Percentiles rank a stretch among this genome's conserved stretches.
phyloP scores from a whole-genome alignment of 2,329 filamentous ascomycete genomes.

The Neofusicoccum kwambonambiense region DNA sequence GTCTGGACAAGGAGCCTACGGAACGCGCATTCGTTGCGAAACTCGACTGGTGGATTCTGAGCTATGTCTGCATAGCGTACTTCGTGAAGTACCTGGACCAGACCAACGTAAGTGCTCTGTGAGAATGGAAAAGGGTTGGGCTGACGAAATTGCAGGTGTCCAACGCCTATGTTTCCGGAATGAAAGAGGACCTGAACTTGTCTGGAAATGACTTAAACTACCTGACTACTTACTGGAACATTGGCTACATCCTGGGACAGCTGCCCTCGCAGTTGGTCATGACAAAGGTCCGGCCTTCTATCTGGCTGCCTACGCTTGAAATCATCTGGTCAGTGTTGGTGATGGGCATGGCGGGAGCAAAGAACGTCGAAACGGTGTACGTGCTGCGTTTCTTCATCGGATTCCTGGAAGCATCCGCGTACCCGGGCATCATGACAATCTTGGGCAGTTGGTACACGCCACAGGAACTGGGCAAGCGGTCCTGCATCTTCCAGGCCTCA shows the following conservation, averaged over 20 bases:
- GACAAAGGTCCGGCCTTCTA: conserved; percentile 25
- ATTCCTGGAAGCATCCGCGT: conserved; percentile 35
- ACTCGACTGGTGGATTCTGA: conserved; percentile 14
- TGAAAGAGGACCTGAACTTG: conserved; percentile 32
- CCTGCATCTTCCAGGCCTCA: conserved; percentile 60
- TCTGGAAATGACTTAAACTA: conserved; percentile 31
- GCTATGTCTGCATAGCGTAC: conserved; percentile 8
- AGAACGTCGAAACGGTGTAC: conserved; percentile 39
- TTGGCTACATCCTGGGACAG: conserved; percentile 29
- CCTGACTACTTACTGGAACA: conserved; percentile 29
- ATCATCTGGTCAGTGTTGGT: conserved; percentile 42
- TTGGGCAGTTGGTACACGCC: conserved; percentile 43
- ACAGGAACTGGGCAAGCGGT: conserved; percentile 53
- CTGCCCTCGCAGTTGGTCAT: conserved; percentile 29
- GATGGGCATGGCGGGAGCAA: conserved; percentile 38
- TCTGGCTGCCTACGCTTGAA: conserved; percentile 42
- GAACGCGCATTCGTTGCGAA: neutral
- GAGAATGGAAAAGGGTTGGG: neutral
- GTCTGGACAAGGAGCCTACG: neutral
- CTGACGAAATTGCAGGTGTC: conserved; percentile 22
- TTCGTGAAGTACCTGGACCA: conserved; percentile 36
- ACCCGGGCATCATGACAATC: conserved; percentile 36
- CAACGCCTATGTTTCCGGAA: conserved; percentile 32
- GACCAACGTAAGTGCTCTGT: conserved; percentile 13
- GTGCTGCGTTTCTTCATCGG: conserved; percentile 41